phyloP scores from a whole-genome alignment of 2,329 filamentous ascomycete species.

The Didymella glomerata region DNA sequence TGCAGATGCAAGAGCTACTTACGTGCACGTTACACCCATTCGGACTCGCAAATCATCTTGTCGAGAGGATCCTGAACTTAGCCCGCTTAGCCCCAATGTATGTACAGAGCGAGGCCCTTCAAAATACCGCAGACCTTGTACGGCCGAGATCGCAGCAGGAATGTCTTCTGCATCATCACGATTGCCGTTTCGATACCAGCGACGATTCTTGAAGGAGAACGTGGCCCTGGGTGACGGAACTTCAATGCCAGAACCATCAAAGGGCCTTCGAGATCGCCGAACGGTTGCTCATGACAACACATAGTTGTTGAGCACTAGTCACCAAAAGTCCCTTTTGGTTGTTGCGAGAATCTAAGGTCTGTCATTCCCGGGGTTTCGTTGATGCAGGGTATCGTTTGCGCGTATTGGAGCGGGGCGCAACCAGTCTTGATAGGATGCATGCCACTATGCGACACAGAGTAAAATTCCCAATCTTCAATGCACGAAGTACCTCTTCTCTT shows the following conservation, averaged over 20 bases:
- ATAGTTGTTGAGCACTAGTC: background rate
- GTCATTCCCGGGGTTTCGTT: background rate
- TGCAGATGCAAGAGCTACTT: too few species aligned
- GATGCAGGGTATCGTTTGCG: background rate
- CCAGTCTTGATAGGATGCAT: background rate
- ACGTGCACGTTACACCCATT: background rate
- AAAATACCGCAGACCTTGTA: constrained; percentile 23
- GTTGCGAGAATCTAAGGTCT: background rate
- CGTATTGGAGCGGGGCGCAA: constrained; percentile 3
- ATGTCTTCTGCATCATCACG: background rate
- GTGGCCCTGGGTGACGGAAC: background rate
- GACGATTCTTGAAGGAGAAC: background rate
- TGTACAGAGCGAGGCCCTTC: constrained; percentile 42
- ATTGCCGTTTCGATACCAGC: background rate
- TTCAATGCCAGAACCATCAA: background rate
- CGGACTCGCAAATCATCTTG: background rate
- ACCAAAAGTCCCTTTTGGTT: background rate
- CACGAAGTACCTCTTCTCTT: background rate
- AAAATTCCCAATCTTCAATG: background rate
- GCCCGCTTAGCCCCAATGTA: constrained; percentile 42
- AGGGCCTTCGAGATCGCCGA: background rate
- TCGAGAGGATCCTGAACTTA: constrained; percentile 22
- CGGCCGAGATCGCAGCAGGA: background rate
- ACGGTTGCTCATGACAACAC: too few species aligned
- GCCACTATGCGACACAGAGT: background rate